Evolutionary conservation across 2,329 filamentous ascomycete genomes (phyloP), one percentile per base, ranked within the genome.

Genomic region (Xenoacremonium recifei): DNA sequence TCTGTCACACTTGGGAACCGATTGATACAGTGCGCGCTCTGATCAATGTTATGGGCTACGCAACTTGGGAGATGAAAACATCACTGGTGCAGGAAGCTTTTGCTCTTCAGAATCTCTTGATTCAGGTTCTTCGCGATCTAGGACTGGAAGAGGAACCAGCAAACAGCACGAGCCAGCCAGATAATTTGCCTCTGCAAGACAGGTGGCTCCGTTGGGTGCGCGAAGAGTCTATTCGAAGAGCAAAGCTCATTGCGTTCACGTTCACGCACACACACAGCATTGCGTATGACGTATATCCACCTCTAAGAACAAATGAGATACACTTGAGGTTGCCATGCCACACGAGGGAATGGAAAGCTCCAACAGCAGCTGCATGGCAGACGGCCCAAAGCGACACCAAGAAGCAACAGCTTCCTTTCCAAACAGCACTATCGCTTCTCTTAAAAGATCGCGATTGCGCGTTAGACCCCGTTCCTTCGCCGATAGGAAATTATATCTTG

Each of bases 261-360:
- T 68, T 68, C 37, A 51, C 67, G 4, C 64, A 68, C 35, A 66
- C 59, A 0, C 64, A 68, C 41, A 67, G 61, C 37, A 60, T 68
- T 6, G 65, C 65, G 3, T 68, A 68, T 44, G 63, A 68, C 17
- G 55, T 64, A 3, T 67, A 66, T 21, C 66, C 66, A 1, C 58
- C 60, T 0, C 48, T 68, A 5, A 57, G 63, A 1, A 67, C 59
- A 21, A 67, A 64, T 32, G 66, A 68, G 44, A 49, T 68, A 1
- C 52, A 57, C 5, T 55, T 68, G 2, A 44, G 64, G 6, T 44
- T 68, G 2, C 65, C 66, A 0, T 67, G 58, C 29, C 60, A 58
- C 1, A 67, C 66, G 3, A 57, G 54, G 3, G 65, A 68, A 39
- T 68, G 66, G 65, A 63, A 63, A 31, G 64, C 66, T 0, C 40